A percentile compares a stretch with the other conserved stretches of the same genome.
phyloP scores from a whole-genome alignment of 768 basidiomycete species.

The Stropharia rugosoannulata region DNA sequence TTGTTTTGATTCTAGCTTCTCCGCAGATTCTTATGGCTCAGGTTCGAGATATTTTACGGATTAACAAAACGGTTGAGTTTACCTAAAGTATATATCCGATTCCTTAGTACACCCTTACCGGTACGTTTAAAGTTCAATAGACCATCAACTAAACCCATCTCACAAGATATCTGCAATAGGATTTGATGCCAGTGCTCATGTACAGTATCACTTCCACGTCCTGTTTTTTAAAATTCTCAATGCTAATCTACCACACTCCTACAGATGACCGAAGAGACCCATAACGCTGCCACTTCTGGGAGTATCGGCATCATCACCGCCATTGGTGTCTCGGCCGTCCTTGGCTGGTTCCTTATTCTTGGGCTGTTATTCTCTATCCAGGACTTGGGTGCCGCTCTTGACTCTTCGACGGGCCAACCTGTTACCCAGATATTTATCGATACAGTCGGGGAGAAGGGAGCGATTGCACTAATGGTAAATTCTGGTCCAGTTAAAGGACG shows the following conservation, averaged over 20 bases:
- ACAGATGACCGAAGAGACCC: slow-evolving; percentile 80
- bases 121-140: slow-evolving; percentile 27
- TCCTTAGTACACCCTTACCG: slow-evolving; percentile 61
- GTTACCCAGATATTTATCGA: slow-evolving; percentile 81
- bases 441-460: slow-evolving; percentile 71
- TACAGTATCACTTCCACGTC: slow-evolving; percentile 25
- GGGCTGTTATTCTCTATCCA: slow-evolving; percentile 79
- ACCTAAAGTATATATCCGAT: background rate
- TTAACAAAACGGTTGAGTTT: background rate
- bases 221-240: background rate
- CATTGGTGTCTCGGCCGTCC: slow-evolving; percentile 67
- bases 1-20: background rate
- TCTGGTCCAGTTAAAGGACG: background rate
- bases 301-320: slow-evolving; percentile 69
- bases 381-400: slow-evolving; percentile 55
- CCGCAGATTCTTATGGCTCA: slow-evolving; percentile 67
- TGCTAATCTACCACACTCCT: background rate
- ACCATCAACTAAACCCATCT: background rate
- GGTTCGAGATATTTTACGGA: slow-evolving; percentile 22
- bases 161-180: slow-evolving; percentile 32
- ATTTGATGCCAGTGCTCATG: slow-evolving; percentile 75
- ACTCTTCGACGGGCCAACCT: slow-evolving; percentile 59
- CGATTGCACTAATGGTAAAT: slow-evolving; percentile 69
- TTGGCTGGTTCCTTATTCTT: slow-evolving; percentile 76
- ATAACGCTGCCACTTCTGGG: slow-evolving; percentile 65